These are phyloP conservation scores for Posidonia australis DNA, from an alignment of 106 monocot species.

Conservation along the genomic window DNA sequence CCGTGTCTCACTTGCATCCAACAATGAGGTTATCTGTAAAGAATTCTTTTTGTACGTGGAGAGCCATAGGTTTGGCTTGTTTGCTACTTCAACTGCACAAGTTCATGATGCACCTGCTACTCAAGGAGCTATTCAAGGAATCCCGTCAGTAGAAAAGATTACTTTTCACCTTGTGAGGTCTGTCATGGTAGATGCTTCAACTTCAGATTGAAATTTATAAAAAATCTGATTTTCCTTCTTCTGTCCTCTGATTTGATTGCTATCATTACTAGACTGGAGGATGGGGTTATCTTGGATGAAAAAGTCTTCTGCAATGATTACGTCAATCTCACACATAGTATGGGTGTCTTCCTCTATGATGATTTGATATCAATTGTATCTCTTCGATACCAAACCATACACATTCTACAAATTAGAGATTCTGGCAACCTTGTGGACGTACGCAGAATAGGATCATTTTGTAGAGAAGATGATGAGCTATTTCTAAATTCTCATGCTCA, in stretches of 20 bases:
- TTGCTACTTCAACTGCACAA: slow-evolving; percentile 92
- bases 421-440: slow-evolving; percentile 85
- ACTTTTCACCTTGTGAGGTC: slow-evolving; percentile 97
- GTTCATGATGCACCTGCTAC: slow-evolving; percentile 38
- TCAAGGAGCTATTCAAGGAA: slow-evolving; percentile 71
- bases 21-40: slow-evolving; percentile 79
- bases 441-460: slow-evolving; percentile 67
- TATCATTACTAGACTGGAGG: slow-evolving; percentile 52
- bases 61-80: slow-evolving; percentile 65
- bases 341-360: slow-evolving; percentile 89
- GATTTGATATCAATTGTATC: slow-evolving; percentile 85
- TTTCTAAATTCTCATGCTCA: slow-evolving; percentile 74
- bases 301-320: slow-evolving; percentile 86
- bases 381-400: slow-evolving; percentile 81
- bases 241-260: neutral
- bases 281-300: slow-evolving; percentile 79
- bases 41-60: slow-evolving; percentile 94
- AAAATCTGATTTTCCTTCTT: neutral
- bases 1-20: slow-evolving; percentile 59
- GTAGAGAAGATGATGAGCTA: slow-evolving; percentile 90
- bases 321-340: slow-evolving; percentile 60
- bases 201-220: neutral
- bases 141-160: slow-evolving; percentile 93
- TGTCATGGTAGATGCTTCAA: slow-evolving; percentile 10
- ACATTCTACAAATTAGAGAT: slow-evolving; percentile 86